Evolutionary conservation across 768 basidiomycete species (phyloP), one percentile per base, ranked within the genome.

Genomic region (Lactarius trivialis): DNA sequence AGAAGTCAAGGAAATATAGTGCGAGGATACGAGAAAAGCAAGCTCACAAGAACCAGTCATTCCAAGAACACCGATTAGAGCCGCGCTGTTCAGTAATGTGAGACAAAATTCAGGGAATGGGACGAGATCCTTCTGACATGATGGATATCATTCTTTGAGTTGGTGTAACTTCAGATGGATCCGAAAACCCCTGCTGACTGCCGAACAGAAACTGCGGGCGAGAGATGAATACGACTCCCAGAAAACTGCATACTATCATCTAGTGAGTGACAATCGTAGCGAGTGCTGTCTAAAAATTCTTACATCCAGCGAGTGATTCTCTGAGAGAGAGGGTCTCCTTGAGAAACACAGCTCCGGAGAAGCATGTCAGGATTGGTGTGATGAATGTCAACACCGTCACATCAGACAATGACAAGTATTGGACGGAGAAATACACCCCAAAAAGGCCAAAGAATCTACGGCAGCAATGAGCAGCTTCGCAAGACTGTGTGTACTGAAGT

Each of bases 181-280:
- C 24, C 28, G n/a, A 53, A 61, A 6, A 54, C 21, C 36, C 43
- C 11, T 48, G 55, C 11, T 24, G 55, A 37, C 49, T 55, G 3
- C 86, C 87, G 67, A 97, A 95, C 6, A 97, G 67, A 56, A 85
- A 83, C 0, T 79, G 74, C 0, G 93, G 93, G 33, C 90, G 79
- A 8, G 92, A 89, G 55, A 97, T 91, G 5, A 93, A 77, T 15
- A 94, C 71, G 12, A 93, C 91, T 0, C 93, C 93, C 8, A 81
- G 39, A 32, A 95, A 77, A 71, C 89, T 87, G 52, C 80, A 78
- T 9, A 87, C 82, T 82, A 68, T 7, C 21, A 17, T 4, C n/a
- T 11, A n/a, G 34, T 62, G 11, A 33, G 41, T 32, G 5, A 14
- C 43, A 19, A 43, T 36, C 48, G 5, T n/a, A 17, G 24, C 41